A percentile compares a stretch with the other conserved stretches of the same genome.
These are phyloP conservation scores for Lodderomyces margitis DNA, from an alignment of 1,139 yeast species.

Conservation along the genomic window DNA sequence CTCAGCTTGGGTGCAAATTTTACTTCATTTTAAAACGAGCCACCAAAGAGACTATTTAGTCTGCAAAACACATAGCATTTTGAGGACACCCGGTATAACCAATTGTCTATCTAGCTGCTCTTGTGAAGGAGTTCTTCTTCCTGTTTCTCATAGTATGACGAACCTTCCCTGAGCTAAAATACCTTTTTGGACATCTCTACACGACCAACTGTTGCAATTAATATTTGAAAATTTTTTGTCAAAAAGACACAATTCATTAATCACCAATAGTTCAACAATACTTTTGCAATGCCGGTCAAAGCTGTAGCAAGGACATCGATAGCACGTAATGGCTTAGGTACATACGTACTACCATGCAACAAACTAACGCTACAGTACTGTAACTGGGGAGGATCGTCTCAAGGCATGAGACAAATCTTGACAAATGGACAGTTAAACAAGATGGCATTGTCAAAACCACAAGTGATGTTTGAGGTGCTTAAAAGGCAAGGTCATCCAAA, in stretches of 20 bases:
- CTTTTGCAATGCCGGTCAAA: slow-evolving; percentile 43
- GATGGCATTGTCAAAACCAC: slow-evolving; percentile 59
- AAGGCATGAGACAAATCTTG: slow-evolving; percentile 73
- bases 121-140: too few species aligned
- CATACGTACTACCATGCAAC: slow-evolving; percentile 74
- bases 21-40: too few species aligned
- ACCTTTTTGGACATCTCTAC: too few species aligned
- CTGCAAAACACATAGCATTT: too few species aligned
- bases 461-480: slow-evolving; percentile 67
- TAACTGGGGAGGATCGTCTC: slow-evolving; percentile 94
- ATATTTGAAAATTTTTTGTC: neutral
- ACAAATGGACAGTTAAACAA: slow-evolving; percentile 51
- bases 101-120: too few species aligned
- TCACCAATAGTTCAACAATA: neutral
- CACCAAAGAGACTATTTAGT: too few species aligned
- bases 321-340: slow-evolving; percentile 79
- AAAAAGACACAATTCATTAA: too few species aligned
- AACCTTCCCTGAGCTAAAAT: too few species aligned
- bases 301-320: slow-evolving; percentile 54
- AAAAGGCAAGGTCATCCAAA: slow-evolving; percentile 83
- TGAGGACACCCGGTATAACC: too few species aligned
- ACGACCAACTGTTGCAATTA: neutral
- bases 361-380: slow-evolving; percentile 74
- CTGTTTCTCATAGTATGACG: too few species aligned
- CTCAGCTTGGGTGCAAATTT: too few species aligned